Percentiles rank a stretch among this genome's conserved stretches.
phyloP scores from a whole-genome alignment of 192 early-diverging fungal genomes.

The Backusella macrospora region DNA sequence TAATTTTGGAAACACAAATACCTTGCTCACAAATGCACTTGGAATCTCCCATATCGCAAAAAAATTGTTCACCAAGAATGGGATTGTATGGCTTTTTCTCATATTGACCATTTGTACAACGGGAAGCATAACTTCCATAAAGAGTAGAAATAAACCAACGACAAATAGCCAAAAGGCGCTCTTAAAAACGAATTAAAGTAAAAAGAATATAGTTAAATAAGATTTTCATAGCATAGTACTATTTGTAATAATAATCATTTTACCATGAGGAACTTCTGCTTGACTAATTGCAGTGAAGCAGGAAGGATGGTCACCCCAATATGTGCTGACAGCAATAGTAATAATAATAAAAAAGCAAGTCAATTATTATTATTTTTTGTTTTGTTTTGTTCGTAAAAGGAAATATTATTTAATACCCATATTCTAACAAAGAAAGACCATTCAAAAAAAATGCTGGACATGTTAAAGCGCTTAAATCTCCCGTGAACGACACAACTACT shows the following conservation, averaged over 20 bases:
- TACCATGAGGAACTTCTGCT: slow-evolving; percentile 44
- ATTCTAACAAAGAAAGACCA: slow-evolving; percentile 79
- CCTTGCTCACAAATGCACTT: slow-evolving; percentile 66
- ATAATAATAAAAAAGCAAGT: background rate
- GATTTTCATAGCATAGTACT: background rate
- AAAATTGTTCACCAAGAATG: slow-evolving; percentile 67
- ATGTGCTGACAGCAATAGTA: slow-evolving; percentile 30
- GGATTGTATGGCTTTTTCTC: slow-evolving; percentile 78
- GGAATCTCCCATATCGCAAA: slow-evolving; percentile 56
- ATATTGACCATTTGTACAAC: slow-evolving; percentile 63
- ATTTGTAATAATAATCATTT: background rate
- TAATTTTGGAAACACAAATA: background rate
- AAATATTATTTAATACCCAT: slow-evolving; percentile 48
- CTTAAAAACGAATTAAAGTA: slow-evolving; percentile 39
- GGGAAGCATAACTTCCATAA: slow-evolving; percentile 75
- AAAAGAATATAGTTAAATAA: background rate
- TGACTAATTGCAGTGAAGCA: slow-evolving; percentile 66
- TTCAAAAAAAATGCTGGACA: slow-evolving; percentile 81
- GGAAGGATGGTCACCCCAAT: slow-evolving; percentile 45
- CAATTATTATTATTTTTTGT: background rate
- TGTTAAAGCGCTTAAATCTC: slow-evolving; percentile 78
- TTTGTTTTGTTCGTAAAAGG: slow-evolving; percentile 2
- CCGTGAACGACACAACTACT: slow-evolving; percentile 73
- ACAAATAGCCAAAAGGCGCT: slow-evolving; percentile 68
- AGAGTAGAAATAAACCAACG: slow-evolving; percentile 85